Base-by-base conservation (phyloP, 192 early-diverging fungal genomes). In the Diversispora eburnea region DNA sequence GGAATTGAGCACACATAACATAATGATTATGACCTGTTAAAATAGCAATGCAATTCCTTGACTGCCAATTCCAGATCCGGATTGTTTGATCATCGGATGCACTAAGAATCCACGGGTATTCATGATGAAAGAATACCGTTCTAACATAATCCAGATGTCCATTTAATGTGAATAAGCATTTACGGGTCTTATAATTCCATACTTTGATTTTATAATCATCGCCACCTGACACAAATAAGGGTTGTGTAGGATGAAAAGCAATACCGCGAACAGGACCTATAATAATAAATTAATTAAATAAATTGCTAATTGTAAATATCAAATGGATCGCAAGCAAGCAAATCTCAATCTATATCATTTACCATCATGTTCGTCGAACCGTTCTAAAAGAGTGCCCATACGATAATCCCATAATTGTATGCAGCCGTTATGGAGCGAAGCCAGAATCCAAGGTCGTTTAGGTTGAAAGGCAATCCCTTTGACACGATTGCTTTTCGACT, bases 11-110 rank as follows among this genome's bases (percentile, higher is more conserved):
- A 56, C 90, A 92, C 96, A 98, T 99, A 19, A 98, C 95, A 78
- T 98, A 99, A 84, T 99, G 96, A 75, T 95, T 96, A 82, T 99
- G 97, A 5, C 98, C 98, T 0, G 98, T 97, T 46, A 99, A 83
- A 60, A 98, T 94, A 41, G 95, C 94, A 73, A 99, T 98, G 76
- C 95, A 98, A 79, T 90, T 96, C 66, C 96, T 85, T 43, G 94
- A 96, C 81, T 99, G 98, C 98, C 98, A 99, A 86, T 99, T 99
- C 98, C 98, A 99, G 68, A 99, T 98, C 62, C 98, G 93, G 74
- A 98, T 96, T 7, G 98, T 98, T 78, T 99, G 95, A 82, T 99
- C 98, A 76, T 99, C 98, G 7, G 95, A 96, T 66, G 92, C 91
- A 72, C 87, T 91, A 73, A 98, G 90, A 67, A 99, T 98, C 98